These are phyloP conservation scores for Podospora conica DNA, from an alignment of 495 filamentous ascomycete species.

Conservation along the genomic window DNA sequence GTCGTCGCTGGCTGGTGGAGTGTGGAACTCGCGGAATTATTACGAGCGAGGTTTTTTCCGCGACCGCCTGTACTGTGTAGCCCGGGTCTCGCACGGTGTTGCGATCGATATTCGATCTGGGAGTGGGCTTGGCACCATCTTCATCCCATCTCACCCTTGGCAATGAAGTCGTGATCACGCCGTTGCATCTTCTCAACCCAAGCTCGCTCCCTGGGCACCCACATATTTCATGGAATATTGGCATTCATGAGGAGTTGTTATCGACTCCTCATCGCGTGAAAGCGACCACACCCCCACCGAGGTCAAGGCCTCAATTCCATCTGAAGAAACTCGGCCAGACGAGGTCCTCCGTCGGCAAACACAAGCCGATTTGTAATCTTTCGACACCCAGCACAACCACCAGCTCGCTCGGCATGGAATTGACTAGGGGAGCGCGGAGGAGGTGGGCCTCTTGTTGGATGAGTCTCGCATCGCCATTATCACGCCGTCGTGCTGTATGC, in stretches of 20 bases:
- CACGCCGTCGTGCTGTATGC: no score
- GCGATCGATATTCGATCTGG: no score
- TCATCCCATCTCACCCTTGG: no score
- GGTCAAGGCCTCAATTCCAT: neutral
- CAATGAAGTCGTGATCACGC: no score
- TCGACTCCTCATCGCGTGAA: neutral
- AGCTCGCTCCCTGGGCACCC: neutral
- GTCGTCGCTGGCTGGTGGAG: neutral
- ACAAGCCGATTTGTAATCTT: neutral
- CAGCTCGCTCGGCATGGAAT: no score
- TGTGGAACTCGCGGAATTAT: neutral
- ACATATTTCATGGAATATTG: neutral
- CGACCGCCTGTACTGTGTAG: no score
- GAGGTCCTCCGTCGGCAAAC: neutral
- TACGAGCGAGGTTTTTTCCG: neutral
- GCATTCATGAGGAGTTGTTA: neutral
- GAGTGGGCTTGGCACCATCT: no score
- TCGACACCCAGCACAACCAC: no score
- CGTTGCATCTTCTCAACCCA: neutral
- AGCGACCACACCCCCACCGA: neutral
- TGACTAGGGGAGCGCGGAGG: no score
- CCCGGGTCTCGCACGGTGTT: no score
- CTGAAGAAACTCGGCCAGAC: neutral
- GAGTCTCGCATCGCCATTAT: no score
- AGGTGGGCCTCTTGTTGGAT: neutral